phyloP scores from a whole-genome alignment of 768 basidiomycete genomes.

The Neoboletus magnificus region DNA sequence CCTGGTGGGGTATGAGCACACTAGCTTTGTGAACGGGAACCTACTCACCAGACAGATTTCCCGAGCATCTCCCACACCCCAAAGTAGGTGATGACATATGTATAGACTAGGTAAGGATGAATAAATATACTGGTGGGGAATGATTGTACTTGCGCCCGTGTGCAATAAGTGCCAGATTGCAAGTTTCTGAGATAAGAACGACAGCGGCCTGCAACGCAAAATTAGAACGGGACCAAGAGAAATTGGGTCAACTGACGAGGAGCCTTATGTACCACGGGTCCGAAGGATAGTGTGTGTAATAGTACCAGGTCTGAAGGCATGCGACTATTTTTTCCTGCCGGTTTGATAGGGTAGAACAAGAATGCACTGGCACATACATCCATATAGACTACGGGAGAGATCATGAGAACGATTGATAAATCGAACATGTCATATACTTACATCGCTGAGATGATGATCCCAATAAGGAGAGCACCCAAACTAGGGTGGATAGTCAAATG shows the following conservation, averaged over 20 bases:
- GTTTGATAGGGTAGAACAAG: neutral
- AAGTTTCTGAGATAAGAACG: constrained; percentile 49
- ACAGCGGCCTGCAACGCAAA: constrained; percentile 40
- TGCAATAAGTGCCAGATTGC: constrained; percentile 52
- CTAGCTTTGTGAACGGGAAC: neutral
- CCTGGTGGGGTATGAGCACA: constrained; percentile 13
- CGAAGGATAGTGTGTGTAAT: constrained; percentile 38
- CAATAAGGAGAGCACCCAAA: constrained; percentile 49
- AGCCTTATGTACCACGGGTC: constrained; percentile 48
- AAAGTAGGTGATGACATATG: constrained; percentile 45
- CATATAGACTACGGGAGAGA: constrained; percentile 41
- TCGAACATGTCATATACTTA: constrained; percentile 29
- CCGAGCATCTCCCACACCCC: constrained; percentile 25
- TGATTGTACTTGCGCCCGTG: constrained; percentile 39
- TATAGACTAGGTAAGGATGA: constrained; percentile 39
- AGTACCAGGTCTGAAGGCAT: constrained; percentile 39
- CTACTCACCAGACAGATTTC: constrained; percentile 45
- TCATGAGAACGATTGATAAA: constrained; percentile 1
- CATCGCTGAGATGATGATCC: constrained; percentile 47
- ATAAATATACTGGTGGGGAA: neutral
- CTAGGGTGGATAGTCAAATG: constrained; percentile 26
- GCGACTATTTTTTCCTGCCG: constrained; percentile 40
- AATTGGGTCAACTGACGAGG: constrained; percentile 35
- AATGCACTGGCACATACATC: constrained; percentile 36
- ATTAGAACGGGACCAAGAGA: neutral